Evolutionary conservation across 441 rosid genomes (phyloP).

Genomic region (Bruguiera hainesii): DNA sequence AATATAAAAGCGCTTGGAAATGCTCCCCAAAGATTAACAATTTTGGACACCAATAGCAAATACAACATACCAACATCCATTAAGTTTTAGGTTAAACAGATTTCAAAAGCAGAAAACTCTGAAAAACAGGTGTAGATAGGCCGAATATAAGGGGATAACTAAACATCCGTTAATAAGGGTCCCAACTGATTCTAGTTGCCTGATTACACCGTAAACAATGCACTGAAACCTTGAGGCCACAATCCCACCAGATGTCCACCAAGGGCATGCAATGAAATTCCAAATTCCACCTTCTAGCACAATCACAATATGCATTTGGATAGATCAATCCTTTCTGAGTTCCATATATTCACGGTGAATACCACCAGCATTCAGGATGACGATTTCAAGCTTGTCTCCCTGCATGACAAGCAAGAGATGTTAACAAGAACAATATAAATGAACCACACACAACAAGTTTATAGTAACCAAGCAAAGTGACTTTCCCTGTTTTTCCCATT

Average conservation of each 20-base stretch:
- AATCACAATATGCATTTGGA: not conserved
- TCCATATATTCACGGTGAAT: constrained; percentile 69
- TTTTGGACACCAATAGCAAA: too few species aligned
- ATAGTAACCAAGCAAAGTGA: too few species aligned
- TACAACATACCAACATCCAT: too few species aligned
- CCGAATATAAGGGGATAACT: too few species aligned
- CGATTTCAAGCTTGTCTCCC: constrained; percentile 95
- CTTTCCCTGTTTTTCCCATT: too few species aligned
- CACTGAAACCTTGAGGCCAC: not conserved
- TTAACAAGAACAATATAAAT: constrained; percentile 1
- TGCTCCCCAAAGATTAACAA: too few species aligned
- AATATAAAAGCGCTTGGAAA: too few species aligned
- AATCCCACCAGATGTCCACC: not conserved
- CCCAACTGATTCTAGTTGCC: not conserved
- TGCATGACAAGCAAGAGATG: constrained; percentile 20
- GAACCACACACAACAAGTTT: not conserved
- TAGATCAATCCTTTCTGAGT: constrained; percentile 71
- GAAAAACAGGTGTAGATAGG: too few species aligned
- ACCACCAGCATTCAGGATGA: constrained; percentile 69
- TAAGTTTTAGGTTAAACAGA: too few species aligned
- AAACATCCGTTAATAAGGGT: too few species aligned
- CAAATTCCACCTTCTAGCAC: not conserved
- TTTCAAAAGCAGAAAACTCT: too few species aligned
- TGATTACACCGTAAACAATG: not conserved
- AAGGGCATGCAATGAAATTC: not conserved